These are phyloP conservation scores for Naganishia vaughanmartiniae DNA, from an alignment of 768 basidiomycete species.

Conservation along the genomic window DNA sequence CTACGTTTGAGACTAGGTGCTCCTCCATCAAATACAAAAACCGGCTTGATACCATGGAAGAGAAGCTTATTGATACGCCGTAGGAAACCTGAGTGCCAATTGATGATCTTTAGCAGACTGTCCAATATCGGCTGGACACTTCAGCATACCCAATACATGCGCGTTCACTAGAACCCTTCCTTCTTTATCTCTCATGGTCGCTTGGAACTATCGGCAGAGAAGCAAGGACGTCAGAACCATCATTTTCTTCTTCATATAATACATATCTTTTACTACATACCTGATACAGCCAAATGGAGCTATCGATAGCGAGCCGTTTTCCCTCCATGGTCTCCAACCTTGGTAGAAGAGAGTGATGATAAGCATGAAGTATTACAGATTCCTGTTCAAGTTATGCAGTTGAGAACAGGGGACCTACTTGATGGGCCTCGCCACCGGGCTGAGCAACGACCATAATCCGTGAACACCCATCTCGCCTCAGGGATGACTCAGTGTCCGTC, in stretches of 20 bases:
- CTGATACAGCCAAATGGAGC: conserved; percentile 99
- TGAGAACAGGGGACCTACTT: conserved; percentile 58
- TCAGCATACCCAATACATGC: conserved; percentile 73
- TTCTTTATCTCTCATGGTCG: conserved; percentile 97
- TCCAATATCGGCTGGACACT: neutral
- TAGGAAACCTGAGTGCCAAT: conserved; percentile 38
- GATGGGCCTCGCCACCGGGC: conserved; percentile 90
- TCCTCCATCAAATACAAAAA: conserved; percentile 98
- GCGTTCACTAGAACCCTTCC: conserved; percentile 86
- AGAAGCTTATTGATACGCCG: conserved; percentile 87
- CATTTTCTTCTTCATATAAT: neutral
- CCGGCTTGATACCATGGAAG: conserved; percentile 96
- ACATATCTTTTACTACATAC: conserved; percentile 31
- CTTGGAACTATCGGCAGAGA: conserved; percentile 67
- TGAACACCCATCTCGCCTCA: conserved; percentile 80
- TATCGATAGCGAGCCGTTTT: conserved; percentile 94
- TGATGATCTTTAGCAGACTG: conserved; percentile 4
- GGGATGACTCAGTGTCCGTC: neutral
- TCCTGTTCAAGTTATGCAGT: neutral
- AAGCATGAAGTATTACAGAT: too few species aligned
- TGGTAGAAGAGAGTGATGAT: conserved; percentile 13
- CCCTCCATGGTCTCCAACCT: conserved; percentile 93
- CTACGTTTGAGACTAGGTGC: conserved; percentile 83
- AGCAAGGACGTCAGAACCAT: neutral
- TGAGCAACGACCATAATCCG: conserved; percentile 86